Conservation (phyloP, 2,329 filamentous ascomycete genomes). For the Ophiobolus disseminans region DNA sequence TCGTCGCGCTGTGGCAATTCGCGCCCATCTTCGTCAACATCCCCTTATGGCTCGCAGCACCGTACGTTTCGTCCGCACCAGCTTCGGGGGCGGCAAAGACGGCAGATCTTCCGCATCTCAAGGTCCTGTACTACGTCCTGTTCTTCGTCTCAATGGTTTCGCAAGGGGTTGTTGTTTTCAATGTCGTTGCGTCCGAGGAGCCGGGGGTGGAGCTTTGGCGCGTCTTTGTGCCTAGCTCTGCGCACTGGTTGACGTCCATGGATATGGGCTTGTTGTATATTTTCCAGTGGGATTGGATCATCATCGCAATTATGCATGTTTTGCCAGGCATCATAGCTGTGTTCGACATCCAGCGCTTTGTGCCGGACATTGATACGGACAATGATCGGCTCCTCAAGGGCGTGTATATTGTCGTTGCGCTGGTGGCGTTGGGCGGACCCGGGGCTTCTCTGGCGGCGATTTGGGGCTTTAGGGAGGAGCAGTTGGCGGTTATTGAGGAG, state of each 20-base stretch:
- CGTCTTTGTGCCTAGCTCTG: conserved; percentile 18
- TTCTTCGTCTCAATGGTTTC: conserved; percentile 10
- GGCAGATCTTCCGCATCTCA: conserved; percentile 16
- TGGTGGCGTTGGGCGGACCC: conserved; percentile 18
- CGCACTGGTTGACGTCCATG: conserved; percentile 13
- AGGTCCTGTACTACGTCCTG: conserved; percentile 13
- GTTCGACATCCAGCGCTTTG: conserved; percentile 19
- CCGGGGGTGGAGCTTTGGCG: conserved; percentile 12
- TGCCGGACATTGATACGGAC: conserved; percentile 11
- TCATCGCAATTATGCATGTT: conserved; percentile 5
- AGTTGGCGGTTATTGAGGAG: conserved; percentile 18
- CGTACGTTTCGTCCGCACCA: conserved; percentile 8
- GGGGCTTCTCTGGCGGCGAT: conserved; percentile 17
- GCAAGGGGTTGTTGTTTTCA: conserved; percentile 19
- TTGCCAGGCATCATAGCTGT: conserved; percentile 16
- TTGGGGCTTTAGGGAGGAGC: conserved; percentile 27
- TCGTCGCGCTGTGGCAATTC: conserved; percentile 25
- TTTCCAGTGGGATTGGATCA: conserved; percentile 31
- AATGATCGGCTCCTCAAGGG: conserved; percentile 14
- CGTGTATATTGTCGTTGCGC: conserved; percentile 5
- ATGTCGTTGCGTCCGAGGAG: conserved; percentile 17
- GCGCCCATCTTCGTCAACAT: conserved; percentile 19
- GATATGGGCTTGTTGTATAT: conserved; percentile 19
- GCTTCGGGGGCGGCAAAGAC: conserved; percentile 10
- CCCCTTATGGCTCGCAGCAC: conserved; percentile 22